These are phyloP conservation scores for Heterobasidion parviporum DNA, from an alignment of 1,284 basidiomycete species.

Conservation along the genomic window DNA sequence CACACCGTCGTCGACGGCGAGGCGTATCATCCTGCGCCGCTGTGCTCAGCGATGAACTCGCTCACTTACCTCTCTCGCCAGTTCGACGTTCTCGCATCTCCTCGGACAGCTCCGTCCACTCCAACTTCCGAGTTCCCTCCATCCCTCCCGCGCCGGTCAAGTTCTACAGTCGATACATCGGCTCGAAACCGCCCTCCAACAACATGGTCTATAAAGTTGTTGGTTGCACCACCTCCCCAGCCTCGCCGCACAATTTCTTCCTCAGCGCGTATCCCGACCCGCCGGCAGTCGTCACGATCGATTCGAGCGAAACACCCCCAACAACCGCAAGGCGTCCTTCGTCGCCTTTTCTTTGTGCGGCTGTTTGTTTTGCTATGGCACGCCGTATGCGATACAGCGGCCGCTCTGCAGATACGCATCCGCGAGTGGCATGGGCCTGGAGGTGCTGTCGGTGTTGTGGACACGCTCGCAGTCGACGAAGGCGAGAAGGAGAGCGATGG, in stretches of 20 bases:
- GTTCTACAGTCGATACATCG: not conserved
- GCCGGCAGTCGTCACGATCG: conserved; percentile 2
- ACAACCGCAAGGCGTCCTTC: conserved; percentile 23
- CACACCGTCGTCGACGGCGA: conserved; percentile 7
- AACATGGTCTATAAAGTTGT: conserved; percentile 12
- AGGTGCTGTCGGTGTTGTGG: not conserved
- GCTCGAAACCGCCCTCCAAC: not conserved
- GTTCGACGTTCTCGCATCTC: conserved; percentile 51
- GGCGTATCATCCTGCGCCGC: not conserved
- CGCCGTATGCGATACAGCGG: conserved; percentile 32
- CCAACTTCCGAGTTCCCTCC: conserved; percentile 6
- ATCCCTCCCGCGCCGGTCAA: not conserved
- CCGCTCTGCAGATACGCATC: conserved; percentile 2
- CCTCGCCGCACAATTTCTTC: conserved; percentile 10
- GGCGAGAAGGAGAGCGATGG: not conserved
- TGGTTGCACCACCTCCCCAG: conserved; percentile 12
- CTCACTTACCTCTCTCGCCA: conserved; percentile 62
- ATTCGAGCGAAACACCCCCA: conserved; percentile 13
- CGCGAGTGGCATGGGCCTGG: conserved; percentile 23
- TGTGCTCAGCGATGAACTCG: conserved; percentile 50
- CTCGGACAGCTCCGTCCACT: conserved; percentile 23
- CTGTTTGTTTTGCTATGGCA: conserved; percentile 45
- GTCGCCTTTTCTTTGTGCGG: conserved; percentile 44
- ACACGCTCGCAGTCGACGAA: not conserved
- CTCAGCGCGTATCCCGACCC: conserved; percentile 6